A percentile compares a stretch with the other conserved stretches of the same genome.
phyloP scores from a whole-genome alignment of 1,284 basidiomycete species.

The Vanrija humicola region DNA sequence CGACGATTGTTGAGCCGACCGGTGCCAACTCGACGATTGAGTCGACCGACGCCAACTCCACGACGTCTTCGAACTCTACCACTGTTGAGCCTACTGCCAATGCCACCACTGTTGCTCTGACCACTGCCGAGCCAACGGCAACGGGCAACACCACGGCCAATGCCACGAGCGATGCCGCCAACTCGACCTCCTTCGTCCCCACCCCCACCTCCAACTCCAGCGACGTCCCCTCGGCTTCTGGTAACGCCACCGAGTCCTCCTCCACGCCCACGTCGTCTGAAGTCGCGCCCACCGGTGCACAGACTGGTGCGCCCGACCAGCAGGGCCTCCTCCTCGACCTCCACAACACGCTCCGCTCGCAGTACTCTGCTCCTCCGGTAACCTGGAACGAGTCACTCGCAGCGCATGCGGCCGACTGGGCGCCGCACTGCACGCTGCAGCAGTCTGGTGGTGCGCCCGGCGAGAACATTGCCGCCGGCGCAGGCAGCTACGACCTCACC shows the following conservation, averaged over 20 bases:
- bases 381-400: conserved; percentile 12
- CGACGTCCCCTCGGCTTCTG: background rate
- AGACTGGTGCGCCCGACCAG: conserved; percentile 1
- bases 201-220: too few species aligned
- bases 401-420: conserved; percentile 1
- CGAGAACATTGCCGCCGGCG: conserved; percentile 26
- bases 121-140: too few species aligned
- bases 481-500: conserved; percentile 23
- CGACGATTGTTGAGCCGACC: too few species aligned
- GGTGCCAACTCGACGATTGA: too few species aligned
- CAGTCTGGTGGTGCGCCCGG: background rate
- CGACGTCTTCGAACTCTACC: too few species aligned
- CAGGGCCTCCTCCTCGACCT: conserved; percentile 22
- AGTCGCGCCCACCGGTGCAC: background rate
- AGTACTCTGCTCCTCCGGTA: conserved; percentile 18
- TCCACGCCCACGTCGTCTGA: conserved; percentile 38
- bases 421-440: conserved; percentile 1
- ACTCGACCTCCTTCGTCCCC: too few species aligned
- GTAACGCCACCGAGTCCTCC: conserved; percentile 17
- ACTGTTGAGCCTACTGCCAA: too few species aligned
- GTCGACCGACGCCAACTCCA: too few species aligned
- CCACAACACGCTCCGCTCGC: conserved; percentile 37
- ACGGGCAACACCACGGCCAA: too few species aligned
- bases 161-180: too few species aligned
- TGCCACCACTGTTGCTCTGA: too few species aligned